Percentiles rank a stretch among this genome's conserved stretches.
These are phyloP conservation scores for Priceomyces castillae DNA, from an alignment of 805 yeast species.

Conservation along the genomic window DNA sequence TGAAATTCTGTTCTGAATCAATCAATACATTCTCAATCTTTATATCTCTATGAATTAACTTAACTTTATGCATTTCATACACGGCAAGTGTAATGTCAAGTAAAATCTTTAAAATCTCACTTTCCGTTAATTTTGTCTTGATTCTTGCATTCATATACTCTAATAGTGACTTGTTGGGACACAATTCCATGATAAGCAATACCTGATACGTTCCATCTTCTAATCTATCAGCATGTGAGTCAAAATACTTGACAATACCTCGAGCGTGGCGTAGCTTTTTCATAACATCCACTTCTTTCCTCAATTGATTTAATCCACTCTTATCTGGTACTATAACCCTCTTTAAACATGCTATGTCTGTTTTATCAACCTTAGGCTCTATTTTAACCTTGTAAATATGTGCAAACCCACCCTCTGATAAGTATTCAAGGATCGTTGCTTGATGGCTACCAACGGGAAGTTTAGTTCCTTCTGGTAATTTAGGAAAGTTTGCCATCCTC, in stretches of 20 bases:
- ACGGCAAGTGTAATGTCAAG: constrained; percentile 76
- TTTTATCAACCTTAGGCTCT: constrained; percentile 42
- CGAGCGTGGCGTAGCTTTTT: constrained; percentile 54
- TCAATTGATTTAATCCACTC: constrained; percentile 57
- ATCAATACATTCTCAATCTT: constrained; percentile 93
- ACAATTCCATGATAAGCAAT: constrained; percentile 85
- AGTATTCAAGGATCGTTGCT: constrained; percentile 33
- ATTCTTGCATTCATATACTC: constrained; percentile 89
- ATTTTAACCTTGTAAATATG: constrained; percentile 68
- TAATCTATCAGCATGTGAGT: constrained; percentile 70
- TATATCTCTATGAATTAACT: constrained; percentile 86
- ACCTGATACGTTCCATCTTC: constrained; percentile 70
- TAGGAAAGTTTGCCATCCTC: constrained; percentile 25
- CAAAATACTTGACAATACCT: constrained; percentile 66
- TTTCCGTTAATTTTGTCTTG: constrained; percentile 70
- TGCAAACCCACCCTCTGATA: constrained; percentile 70
- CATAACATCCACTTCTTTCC: constrained; percentile 82
- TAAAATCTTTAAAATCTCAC: constrained; percentile 80
- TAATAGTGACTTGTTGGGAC: constrained; percentile 80
- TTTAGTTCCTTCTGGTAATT: constrained; percentile 36
- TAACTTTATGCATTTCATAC: constrained; percentile 77
- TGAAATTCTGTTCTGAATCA: constrained; percentile 64
- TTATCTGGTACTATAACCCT: constrained; percentile 73
- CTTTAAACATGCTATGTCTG: constrained; percentile 64
- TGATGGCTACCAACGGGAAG: constrained; percentile 42